Base-by-base conservation (phyloP, 2,329 filamentous ascomycete species). In the Fusarium pseudonygamai region DNA sequence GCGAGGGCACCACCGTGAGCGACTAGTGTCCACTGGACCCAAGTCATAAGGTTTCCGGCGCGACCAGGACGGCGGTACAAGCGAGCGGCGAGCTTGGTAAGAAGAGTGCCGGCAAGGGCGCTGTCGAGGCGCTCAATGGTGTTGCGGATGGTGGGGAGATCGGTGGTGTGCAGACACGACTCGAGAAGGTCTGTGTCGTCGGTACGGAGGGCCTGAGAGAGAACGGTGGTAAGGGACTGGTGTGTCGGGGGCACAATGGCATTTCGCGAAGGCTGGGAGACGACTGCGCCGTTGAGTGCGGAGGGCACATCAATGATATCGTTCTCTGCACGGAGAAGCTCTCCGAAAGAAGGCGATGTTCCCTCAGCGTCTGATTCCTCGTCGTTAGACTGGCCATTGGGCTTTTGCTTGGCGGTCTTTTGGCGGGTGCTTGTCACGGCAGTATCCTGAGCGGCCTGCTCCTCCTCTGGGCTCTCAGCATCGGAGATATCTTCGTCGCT, bases 11-110 rank as follows among this genome's bases (percentile, higher is more conserved):
- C 96, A 74, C 96, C 96, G 80, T 99, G 96, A 4, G 93, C 92
- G 39, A 98, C 91, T 61, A 98, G 89, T 3, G 94, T 96, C 94
- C 95, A 97, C 83, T 98, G 95, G 47, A 98, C 93, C 95, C 96
- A 99, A 22, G 93, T 90, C 88, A 98, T 95, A 37, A 99, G 89
- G 79, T 92, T 93, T 58, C 95, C 95, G 20, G 96, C 96, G 61
- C 96, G 90, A 7, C 96, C 96, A 3, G 96, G 96, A 49, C 94
- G 91, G 74, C 93, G 90, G 83, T 97, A 92, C 80, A 99, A 89
- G 67, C 95, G 90, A 76, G 97, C 93, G 14, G 96, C 94, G 58
- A 99, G 89, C 82, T 94, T 95, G 78, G 91, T 91, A 64, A 99
- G 89, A 15, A 99, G 88, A 13, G 85, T 88, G 40, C 91, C 92